phyloP scores from a whole-genome alignment of 352 stramenopile genomes.

The Lagenidium sp. region DNA sequence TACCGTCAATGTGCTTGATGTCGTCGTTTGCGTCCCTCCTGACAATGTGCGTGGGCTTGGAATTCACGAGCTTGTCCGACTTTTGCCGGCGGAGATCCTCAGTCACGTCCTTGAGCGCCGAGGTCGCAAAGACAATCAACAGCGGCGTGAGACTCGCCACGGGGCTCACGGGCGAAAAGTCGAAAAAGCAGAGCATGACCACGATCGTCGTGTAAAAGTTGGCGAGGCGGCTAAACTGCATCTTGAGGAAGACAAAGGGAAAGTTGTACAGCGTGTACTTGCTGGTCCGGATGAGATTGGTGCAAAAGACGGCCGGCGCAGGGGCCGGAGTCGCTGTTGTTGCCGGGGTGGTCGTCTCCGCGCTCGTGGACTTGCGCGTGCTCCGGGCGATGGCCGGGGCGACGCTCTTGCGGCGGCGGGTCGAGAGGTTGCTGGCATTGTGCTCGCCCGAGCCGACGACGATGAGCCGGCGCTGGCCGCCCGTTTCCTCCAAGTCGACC shows the following conservation, averaged over 20 bases:
- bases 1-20: conserved; percentile 60
- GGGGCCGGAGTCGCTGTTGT: no score
- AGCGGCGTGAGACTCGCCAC: conserved; percentile 77
- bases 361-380: conserved; percentile 13
- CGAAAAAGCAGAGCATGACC: conserved; percentile 85
- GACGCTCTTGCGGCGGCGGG: conserved; percentile 16
- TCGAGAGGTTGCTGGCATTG: conserved; percentile 7
- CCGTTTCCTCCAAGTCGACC: conserved; percentile 22
- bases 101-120: conserved; percentile 77
- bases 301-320: conserved; percentile 58
- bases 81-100: conserved; percentile 79
- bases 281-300: conserved; percentile 79
- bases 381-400: conserved; percentile 1
- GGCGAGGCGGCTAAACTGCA: conserved; percentile 85
- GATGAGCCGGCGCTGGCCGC: conserved; percentile 31
- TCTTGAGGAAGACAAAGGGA: conserved; percentile 83
- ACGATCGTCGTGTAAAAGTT: conserved; percentile 88
- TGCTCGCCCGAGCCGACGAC: conserved; percentile 20
- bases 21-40: conserved; percentile 38
- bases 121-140: conserved; percentile 86
- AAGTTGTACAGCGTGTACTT: conserved; percentile 92
- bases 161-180: conserved; percentile 78
- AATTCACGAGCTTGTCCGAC: conserved; percentile 70
- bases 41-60: conserved; percentile 65
- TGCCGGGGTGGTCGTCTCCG: conserved; percentile 1